Percentiles rank a stretch among this genome's conserved stretches.
Evolutionary conservation across 495 filamentous ascomycete genomes (phyloP).

Genomic region (Pyrenopolyporus hunteri): DNA sequence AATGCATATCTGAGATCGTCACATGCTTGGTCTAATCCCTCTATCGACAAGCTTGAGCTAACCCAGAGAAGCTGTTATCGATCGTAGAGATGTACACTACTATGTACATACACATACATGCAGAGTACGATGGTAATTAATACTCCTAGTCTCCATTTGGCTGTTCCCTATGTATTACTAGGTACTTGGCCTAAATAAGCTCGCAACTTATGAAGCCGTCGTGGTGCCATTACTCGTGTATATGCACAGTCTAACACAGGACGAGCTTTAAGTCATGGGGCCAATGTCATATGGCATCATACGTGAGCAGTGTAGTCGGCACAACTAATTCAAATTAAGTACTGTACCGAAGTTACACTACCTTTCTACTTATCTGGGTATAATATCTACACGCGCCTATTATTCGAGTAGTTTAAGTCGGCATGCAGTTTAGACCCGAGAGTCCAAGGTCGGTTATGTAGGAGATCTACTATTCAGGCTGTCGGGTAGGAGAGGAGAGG

Average conservation of each 20-base stretch:
- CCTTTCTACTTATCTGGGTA: no score
- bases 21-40: slow-evolving; percentile 1
- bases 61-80: no score
- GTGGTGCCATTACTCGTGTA: slow-evolving; percentile 10
- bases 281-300: no score
- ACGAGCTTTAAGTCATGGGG: background rate
- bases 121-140: no score
- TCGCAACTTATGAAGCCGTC: background rate
- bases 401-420: no score
- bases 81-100: background rate
- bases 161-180: no score
- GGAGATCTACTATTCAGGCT: background rate
- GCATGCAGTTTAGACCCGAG: no score
- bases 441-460: background rate
- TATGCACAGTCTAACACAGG: background rate
- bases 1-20: background rate
- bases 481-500: background rate
- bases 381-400: no score
- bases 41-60: no score
- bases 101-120: background rate
- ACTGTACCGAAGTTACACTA: background rate
- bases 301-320: no score
- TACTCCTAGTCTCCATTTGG: no score
- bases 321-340: background rate
- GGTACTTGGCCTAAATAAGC: no score